Evolutionary conservation across 1,284 basidiomycete genomes (phyloP).

Genomic region (Phellopilus nigrolimitatus): DNA sequence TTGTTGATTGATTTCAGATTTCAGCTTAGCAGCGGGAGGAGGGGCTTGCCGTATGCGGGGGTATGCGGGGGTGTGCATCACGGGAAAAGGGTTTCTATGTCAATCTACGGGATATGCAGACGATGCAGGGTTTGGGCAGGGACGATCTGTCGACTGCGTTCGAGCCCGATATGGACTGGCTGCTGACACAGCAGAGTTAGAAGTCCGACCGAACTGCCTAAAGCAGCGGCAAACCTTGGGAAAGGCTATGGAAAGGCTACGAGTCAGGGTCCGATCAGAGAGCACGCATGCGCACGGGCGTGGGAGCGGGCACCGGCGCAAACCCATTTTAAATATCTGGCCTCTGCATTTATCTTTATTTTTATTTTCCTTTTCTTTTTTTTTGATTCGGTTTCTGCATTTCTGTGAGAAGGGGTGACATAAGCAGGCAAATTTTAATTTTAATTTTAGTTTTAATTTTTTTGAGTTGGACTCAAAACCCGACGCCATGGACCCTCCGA

Average conservation of each 20-base stretch:
- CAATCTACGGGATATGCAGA: too few species aligned
- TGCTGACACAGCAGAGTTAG: background rate
- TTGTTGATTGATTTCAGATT: too few species aligned
- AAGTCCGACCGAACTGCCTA: background rate
- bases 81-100: too few species aligned
- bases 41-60: too few species aligned
- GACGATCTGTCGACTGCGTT: background rate
- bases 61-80: too few species aligned
- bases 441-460: too few species aligned
- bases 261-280: background rate
- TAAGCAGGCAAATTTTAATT: too few species aligned
- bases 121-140: too few species aligned
- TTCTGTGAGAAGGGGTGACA: background rate
- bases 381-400: background rate
- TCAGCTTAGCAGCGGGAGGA: too few species aligned
- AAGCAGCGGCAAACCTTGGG: conserved; percentile 10
- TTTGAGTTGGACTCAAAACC: conserved; percentile 9
- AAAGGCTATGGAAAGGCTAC: conserved; percentile 21
- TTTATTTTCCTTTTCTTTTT: background rate
- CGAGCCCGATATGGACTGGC: background rate
- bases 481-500: conserved; percentile 3
- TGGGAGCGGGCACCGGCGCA: background rate
- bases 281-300: background rate
- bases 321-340: background rate
- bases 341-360: background rate